Base-by-base conservation (phyloP, 108 stramenopile species). In the Fistulifera pelliculosa region DNA sequence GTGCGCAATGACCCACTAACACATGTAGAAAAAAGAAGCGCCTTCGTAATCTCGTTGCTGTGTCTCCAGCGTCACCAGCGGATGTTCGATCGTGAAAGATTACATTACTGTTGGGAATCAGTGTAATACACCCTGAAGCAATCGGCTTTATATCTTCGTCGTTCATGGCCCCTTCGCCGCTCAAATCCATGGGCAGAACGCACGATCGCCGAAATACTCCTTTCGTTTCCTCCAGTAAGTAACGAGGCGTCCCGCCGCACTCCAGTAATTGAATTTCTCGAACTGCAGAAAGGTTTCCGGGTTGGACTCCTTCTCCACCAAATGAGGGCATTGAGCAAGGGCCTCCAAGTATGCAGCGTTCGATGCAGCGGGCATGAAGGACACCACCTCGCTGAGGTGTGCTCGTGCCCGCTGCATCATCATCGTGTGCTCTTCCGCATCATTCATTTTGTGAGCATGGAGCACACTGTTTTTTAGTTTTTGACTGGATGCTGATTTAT, bases 221-320 rank as follows among this genome's bases (percentile, higher is more conserved):
- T 8, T 41, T 5, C 54, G 54, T 41, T 45, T 7, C 42, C 18
- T 12, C 54, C 54, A 55, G 40, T 55, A 55, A 7, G 26, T 5
- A 17, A 14, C 23, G 13, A 55, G 8, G 23, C 39, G 35, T n/a
- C 39, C 4, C 7, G 54, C 35, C 3, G 64, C 56, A 17, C 35
- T 24, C 54, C 49, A 56, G 1, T 27, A 2, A 14, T 66, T 10
- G 40, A 13, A 31, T 19, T 38, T 18, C 35, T 60, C 66, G 40
- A 49, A 49, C 14, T 27, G 35, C 17, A 66, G 21, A 52, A 66
- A 66, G 11, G 11, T 8, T 10, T 44, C 23, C 8, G 56, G 42
- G 42, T 57, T 44, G 42, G 56, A 44, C 42, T 57, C 56, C 40
- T 12, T 10, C 23, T 10, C 42, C 10, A 57, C 42, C 11, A 57